Evolutionary conservation across 768 basidiomycete species (phyloP), one percentile per base, ranked within the genome.

Genomic region (Hirschioporus abietinus): DNA sequence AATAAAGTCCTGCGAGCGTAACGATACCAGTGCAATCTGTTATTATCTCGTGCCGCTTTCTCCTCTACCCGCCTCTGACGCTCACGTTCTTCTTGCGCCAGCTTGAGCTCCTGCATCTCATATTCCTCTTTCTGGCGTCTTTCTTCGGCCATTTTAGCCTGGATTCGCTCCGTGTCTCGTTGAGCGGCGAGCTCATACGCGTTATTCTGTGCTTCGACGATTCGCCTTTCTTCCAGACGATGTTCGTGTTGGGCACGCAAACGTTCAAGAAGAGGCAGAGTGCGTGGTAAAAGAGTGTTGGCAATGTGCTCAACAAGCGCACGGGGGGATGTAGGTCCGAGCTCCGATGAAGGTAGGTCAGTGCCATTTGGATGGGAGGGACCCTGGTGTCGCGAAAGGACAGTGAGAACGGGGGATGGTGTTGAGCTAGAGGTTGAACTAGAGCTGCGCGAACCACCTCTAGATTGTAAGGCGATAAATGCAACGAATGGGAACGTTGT

Each of bases 401-500:
- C 86, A 18, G 93, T 93, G 15, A 98, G 81, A 1, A 82, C 77
- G 0, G 91, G 84, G 0, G 76, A 72, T 34, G 74, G 71, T 4
- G 78, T 73, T 34, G 75, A 64, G 25, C 63, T 66, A 3, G 71
- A 66, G 0, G 78, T 69, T 6, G 81, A 69, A 1, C 73, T 72
- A 5, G 79, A 71, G 24, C 76, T 80, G 34, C 86, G 85, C 25
- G 59, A 20, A 7, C 64, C 65, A 23, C 63, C 59, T 20, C 84
- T 84, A 0, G 93, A 89, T 73, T 98, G 93, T 62, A 97, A 85
- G 0, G 95, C 89, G 62, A 97, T 76, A 76, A 98, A 99, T 0
- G 93, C 92, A 62, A 99, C 82, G 68, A 96, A 96, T 0, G 96
- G 97, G 72, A 91, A 97, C 0, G 95, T 94, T 1, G 95, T 95